phyloP scores from a whole-genome alignment of 345 rosid genomes.

The Aurinia saxatilis region DNA sequence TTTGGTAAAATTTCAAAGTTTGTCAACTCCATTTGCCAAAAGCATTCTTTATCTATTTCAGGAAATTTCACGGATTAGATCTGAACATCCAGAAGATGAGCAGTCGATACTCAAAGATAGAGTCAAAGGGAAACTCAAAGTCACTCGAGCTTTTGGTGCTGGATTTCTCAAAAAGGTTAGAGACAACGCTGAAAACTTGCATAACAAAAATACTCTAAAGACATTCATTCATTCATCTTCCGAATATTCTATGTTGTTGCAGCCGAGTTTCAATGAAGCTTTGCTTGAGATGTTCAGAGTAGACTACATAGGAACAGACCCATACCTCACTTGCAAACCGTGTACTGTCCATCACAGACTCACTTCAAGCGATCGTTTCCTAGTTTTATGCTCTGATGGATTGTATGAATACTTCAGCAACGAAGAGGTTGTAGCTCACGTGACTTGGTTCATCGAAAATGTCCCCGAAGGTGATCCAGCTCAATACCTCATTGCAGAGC shows the following conservation, averaged over 20 bases:
- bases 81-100: conserved; percentile 80
- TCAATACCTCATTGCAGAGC: conserved; percentile 86
- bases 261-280: conserved; percentile 86
- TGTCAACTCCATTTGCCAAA: no score
- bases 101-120: conserved; percentile 78
- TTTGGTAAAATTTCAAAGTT: no score
- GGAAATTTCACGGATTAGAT: conserved; percentile 76
- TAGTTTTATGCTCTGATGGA: conserved; percentile 91
- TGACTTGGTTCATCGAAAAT: conserved; percentile 95
- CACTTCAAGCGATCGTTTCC: conserved; percentile 74
- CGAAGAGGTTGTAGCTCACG: conserved; percentile 94
- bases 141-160: conserved; percentile 93
- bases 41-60: conserved; percentile 27
- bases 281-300: conserved; percentile 72
- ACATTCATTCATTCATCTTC: neutral
- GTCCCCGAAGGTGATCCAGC: conserved; percentile 98
- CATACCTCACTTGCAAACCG: conserved; percentile 77
- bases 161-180: conserved; percentile 89
- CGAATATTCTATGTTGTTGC: conserved; percentile 16
- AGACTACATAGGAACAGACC: conserved; percentile 62
- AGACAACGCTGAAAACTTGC: conserved; percentile 10
- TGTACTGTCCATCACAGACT: conserved; percentile 77
- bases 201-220: neutral
- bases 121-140: conserved; percentile 92
- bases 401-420: conserved; percentile 92